A percentile compares a stretch with the other conserved stretches of the same genome.
Evolutionary conservation across 148 eudicot species (phyloP).

Genomic region (Persicaria tinctoria): DNA sequence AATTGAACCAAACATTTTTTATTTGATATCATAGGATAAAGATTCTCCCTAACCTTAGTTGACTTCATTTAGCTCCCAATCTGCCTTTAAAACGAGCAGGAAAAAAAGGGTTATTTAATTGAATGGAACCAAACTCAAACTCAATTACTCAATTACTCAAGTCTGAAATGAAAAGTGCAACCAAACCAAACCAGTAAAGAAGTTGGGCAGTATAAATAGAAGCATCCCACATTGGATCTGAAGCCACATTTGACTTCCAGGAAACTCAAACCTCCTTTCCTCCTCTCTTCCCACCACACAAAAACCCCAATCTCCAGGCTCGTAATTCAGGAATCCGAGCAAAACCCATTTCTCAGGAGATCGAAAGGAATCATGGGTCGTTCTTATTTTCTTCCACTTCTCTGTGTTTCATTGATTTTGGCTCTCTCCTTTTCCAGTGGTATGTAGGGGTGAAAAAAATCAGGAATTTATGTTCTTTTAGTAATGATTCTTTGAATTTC

Average conservation of each 20-base stretch:
- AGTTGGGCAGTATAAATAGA: neutral
- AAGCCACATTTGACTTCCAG: neutral
- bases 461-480: neutral
- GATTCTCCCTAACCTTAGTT: constrained; percentile 1
- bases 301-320: neutral
- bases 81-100: neutral
- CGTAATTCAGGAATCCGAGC: neutral
- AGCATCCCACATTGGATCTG: constrained; percentile 3
- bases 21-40: neutral
- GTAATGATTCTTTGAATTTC: neutral
- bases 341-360: neutral
- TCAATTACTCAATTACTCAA: too few relatives aligned
- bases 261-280: neutral
- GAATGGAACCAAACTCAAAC: neutral
- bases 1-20: neutral
- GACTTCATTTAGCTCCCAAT: neutral
- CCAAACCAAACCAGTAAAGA: neutral
- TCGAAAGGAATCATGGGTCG: neutral
- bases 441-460: neutral
- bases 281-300: neutral
- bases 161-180: too few relatives aligned
- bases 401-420: neutral
- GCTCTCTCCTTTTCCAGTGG: neutral
- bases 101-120: neutral
- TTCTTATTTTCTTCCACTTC: neutral